Base-by-base conservation (phyloP, 176 grass and related monocot species). In the Tillandsia leiboldiana region DNA sequence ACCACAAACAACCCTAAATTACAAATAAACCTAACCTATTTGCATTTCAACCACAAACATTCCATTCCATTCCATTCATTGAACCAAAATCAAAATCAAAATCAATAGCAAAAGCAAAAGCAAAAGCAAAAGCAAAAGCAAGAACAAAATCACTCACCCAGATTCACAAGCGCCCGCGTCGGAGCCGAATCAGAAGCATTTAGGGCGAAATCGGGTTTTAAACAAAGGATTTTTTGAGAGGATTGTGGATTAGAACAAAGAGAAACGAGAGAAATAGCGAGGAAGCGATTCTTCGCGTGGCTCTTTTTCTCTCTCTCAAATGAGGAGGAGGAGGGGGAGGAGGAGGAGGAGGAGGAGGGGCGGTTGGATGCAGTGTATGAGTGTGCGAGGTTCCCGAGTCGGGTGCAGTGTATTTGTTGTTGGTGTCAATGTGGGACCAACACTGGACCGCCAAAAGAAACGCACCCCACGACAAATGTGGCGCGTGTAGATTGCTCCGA, bases 241-340 rank as follows among this genome's bases (percentile, higher is more conserved):
- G 5, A 54, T 48, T 73, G 17, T 3, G 42, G 65, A 8, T 10
- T 15, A 59, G 67, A 70, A 58, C 26, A 24, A 58, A 48, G 11
- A 12, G 53, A 51, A 65, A 78, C 12, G 20, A 72, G 42, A 67
- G 72, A 9, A 58, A 26, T 73, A 50, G 68, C 50, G 73, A 27
- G 59, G 66, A 72, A 74, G 3, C 22, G 70, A 63, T 50, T 28
- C 68, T 20, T 57, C 65, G 28, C 23, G 65, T 70, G 71, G 79
- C 88, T 72, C 82, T 92, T 86, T 86, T 83, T 86, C 88, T 88
- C 89, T 73, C 61, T 53, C 73, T 42, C 50, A 51, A 69, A 63
- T 42, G 17, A 11, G 53, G 24, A 24, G 24, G 24, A 24, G 24
- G 24, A 24, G 24, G 24, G 1, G 24, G 24, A 24, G 24, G 24